A percentile compares a stretch with the other conserved stretches of the same genome.
Conservation (phyloP, 768 basidiomycete genomes). For the Pleurotus ostreatus region DNA sequence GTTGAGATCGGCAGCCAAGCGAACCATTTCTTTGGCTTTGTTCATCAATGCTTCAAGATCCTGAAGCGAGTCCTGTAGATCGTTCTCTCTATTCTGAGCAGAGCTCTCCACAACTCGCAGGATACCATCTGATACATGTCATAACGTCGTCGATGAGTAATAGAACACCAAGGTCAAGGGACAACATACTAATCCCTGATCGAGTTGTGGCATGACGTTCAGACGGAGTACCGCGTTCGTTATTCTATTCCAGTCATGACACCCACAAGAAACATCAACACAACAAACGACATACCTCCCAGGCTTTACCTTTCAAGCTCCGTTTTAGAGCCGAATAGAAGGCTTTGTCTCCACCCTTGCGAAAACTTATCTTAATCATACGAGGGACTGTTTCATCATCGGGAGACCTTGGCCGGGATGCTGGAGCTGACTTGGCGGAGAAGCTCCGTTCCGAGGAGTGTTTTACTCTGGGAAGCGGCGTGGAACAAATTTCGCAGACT, state of each 20-base stretch:
- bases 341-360: constrained; percentile 83
- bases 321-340: constrained; percentile 78
- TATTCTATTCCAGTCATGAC: neutral
- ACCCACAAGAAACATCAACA: neutral
- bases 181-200: constrained; percentile 49
- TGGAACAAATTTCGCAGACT: constrained; percentile 83
- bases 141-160: constrained; percentile 5
- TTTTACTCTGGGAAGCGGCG: constrained; percentile 47
- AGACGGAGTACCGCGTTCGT: neutral
- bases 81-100: constrained; percentile 55
- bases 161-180: neutral
- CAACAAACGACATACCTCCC: constrained; percentile 50
- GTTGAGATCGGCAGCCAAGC: constrained; percentile 83
- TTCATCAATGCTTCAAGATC: constrained; percentile 90
- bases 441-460: constrained; percentile 10
- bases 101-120: constrained; percentile 70
- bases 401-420: constrained; percentile 60
- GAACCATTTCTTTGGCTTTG: constrained; percentile 91
- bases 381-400: constrained; percentile 27
- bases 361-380: constrained; percentile 82
- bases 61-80: constrained; percentile 72
- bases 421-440: constrained; percentile 57
- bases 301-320: constrained; percentile 64
- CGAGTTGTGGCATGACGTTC: constrained; percentile 18
- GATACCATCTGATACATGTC: constrained; percentile 62